These are phyloP conservation scores for Auriscalpium microsporum DNA, from an alignment of 768 basidiomycete genomes.

Conservation along the genomic window DNA sequence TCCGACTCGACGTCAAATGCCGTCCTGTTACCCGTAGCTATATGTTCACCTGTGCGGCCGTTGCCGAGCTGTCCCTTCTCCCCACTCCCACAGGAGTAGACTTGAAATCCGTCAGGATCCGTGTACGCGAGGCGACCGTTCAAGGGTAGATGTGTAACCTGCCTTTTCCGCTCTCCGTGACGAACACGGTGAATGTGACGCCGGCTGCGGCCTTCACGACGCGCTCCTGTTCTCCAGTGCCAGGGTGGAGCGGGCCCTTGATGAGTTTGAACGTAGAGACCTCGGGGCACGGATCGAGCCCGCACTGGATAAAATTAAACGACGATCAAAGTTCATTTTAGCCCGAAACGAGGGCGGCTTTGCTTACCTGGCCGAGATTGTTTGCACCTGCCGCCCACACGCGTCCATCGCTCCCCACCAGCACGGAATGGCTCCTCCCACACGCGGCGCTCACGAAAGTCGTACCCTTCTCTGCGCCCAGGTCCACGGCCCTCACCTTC, in stretches of 20 bases:
- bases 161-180: slow-evolving; percentile 81
- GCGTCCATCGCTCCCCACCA: slow-evolving; percentile 74
- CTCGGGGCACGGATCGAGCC: slow-evolving; percentile 38
- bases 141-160: slow-evolving; percentile 12
- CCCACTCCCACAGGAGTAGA: slow-evolving; percentile 84
- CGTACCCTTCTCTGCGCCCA: slow-evolving; percentile 47
- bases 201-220: slow-evolving; percentile 75
- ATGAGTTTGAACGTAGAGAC: slow-evolving; percentile 58
- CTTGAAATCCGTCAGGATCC: slow-evolving; percentile 27
- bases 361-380: slow-evolving; percentile 63
- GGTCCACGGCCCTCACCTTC: slow-evolving; percentile 45
- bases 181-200: slow-evolving; percentile 72
- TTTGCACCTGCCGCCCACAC: slow-evolving; percentile 85
- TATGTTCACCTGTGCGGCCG: slow-evolving; percentile 88
- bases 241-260: slow-evolving; percentile 33
- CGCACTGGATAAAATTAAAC: slow-evolving; percentile 4
- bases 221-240: slow-evolving; percentile 49
- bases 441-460: slow-evolving; percentile 74
- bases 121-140: not conserved
- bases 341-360: not conserved
- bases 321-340: not conserved
- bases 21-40: slow-evolving; percentile 77
- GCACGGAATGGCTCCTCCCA: slow-evolving; percentile 72
- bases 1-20: slow-evolving; percentile 69
- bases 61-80: slow-evolving; percentile 93